These are phyloP conservation scores for Podosphaera aphanis DNA, from an alignment of 2,329 filamentous ascomycete genomes.

Conservation along the genomic window DNA sequence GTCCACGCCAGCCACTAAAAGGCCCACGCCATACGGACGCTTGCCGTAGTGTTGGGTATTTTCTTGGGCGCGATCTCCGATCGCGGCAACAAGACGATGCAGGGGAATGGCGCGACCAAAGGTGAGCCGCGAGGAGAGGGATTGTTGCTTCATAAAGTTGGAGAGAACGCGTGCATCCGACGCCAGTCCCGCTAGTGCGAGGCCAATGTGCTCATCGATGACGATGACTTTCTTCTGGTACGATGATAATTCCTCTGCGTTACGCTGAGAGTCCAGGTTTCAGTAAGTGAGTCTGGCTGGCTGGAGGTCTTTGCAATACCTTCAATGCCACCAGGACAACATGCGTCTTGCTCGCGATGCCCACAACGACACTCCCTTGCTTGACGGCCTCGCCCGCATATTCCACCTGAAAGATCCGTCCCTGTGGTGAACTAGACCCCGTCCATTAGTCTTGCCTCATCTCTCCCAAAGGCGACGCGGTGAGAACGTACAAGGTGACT, in stretches of 20 bases:
- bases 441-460: neutral
- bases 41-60: conserved; percentile 97
- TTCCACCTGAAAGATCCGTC: conserved; percentile 98
- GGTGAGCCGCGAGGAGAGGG: conserved; percentile 79
- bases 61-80: conserved; percentile 86
- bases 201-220: conserved; percentile 84
- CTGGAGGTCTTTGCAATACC: conserved; percentile 27
- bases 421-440: conserved; percentile 69
- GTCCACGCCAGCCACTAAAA: conserved; percentile 83
- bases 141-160: conserved; percentile 99
- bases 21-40: conserved; percentile 82
- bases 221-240: conserved; percentile 99
- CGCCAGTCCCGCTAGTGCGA: conserved; percentile 88
- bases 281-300: neutral
- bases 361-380: conserved; percentile 94
- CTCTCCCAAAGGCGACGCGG: neutral
- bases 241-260: conserved; percentile 95
- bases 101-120: conserved; percentile 87
- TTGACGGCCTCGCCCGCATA: conserved; percentile 98
- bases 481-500: conserved; percentile 68
- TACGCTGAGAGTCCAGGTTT: conserved; percentile 36
- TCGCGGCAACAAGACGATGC: conserved; percentile 70
- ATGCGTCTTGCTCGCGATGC: conserved; percentile 93
- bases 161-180: conserved; percentile 96
- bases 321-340: conserved; percentile 89